Evolutionary conservation across 1,139 yeast genomes (phyloP).

Genomic region (Nadsonia commutata): DNA sequence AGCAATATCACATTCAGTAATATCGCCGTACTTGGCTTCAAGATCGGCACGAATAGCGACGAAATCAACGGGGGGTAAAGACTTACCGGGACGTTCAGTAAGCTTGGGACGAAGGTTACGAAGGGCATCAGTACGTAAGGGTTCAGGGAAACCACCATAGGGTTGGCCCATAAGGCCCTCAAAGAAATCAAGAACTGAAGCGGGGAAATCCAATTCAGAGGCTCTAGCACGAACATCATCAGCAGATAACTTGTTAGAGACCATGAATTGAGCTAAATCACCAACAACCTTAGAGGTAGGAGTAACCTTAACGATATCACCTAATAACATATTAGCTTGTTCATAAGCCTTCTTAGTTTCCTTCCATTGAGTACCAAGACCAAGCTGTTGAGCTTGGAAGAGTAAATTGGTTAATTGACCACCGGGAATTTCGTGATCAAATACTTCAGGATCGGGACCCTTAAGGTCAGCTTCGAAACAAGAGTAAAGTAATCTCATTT

Average conservation of each 20-base stretch:
- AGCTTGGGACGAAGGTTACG: constrained; percentile 84
- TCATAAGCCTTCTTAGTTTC: constrained; percentile 90
- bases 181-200: constrained; percentile 91
- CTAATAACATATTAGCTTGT: constrained; percentile 76
- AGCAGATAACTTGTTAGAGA: constrained; percentile 71
- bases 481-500: constrained; percentile 89
- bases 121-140: constrained; percentile 79
- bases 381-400: constrained; percentile 98
- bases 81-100: constrained; percentile 80
- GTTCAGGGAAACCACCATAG: constrained; percentile 99
- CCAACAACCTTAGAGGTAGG: constrained; percentile 99
- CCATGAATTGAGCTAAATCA: constrained; percentile 98
- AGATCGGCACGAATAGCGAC: constrained; percentile 57
- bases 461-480: constrained; percentile 97
- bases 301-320: constrained; percentile 95
- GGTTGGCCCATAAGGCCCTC: constrained; percentile 99
- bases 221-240: constrained; percentile 85
- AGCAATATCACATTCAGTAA: constrained; percentile 81
- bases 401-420: constrained; percentile 94
- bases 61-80: constrained; percentile 71
- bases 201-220: constrained; percentile 89
- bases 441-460: constrained; percentile 99
- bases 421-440: constrained; percentile 97
- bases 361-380: constrained; percentile 90
- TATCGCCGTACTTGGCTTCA: constrained; percentile 31